Conservation (phyloP, 2,329 filamentous ascomycete species). For the Diaporthe eres region DNA sequence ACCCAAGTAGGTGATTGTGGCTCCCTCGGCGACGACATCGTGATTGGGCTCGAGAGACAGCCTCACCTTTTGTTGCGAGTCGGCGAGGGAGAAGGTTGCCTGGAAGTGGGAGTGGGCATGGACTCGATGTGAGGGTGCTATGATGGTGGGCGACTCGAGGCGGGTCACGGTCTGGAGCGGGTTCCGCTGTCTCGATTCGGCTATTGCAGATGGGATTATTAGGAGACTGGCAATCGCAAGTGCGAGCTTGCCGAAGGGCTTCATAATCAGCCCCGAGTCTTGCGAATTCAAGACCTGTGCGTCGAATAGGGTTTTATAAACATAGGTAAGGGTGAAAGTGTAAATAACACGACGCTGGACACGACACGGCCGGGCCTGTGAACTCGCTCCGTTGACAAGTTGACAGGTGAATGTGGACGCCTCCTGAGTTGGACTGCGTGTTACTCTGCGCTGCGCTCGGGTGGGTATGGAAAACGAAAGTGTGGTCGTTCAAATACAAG, state of each 20-base stretch:
- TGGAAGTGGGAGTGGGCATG: conserved; percentile 88
- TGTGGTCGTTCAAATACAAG: conserved; percentile 22
- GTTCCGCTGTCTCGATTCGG: conserved; percentile 80
- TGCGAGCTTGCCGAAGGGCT: conserved; percentile 34
- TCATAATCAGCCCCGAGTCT: conserved; percentile 37
- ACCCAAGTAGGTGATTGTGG: conserved; percentile 80
- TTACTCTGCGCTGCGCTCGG: not conserved
- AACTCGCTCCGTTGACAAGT: not conserved
- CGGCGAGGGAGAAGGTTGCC: conserved; percentile 82
- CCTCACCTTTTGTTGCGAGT: conserved; percentile 78
- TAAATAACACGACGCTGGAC: not conserved
- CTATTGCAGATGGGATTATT: conserved; percentile 55
- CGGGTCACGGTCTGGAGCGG: conserved; percentile 81
- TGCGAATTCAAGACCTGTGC: conserved; percentile 8
- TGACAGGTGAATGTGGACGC: not conserved
- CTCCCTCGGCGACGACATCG: conserved; percentile 85
- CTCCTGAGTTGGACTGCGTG: conserved; percentile 14
- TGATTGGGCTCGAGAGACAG: conserved; percentile 90
- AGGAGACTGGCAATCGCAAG: conserved; percentile 44
- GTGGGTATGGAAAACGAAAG: not conserved
- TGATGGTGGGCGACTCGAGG: conserved; percentile 80
- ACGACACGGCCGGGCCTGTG: not conserved
- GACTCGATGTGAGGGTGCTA: conserved; percentile 77
- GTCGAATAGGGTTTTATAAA: conserved; percentile 1
- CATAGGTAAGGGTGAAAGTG: conserved; percentile 7